Evolutionary conservation across 306 rosid genomes (phyloP).

Genomic region (Cucumis cinereus): DNA sequence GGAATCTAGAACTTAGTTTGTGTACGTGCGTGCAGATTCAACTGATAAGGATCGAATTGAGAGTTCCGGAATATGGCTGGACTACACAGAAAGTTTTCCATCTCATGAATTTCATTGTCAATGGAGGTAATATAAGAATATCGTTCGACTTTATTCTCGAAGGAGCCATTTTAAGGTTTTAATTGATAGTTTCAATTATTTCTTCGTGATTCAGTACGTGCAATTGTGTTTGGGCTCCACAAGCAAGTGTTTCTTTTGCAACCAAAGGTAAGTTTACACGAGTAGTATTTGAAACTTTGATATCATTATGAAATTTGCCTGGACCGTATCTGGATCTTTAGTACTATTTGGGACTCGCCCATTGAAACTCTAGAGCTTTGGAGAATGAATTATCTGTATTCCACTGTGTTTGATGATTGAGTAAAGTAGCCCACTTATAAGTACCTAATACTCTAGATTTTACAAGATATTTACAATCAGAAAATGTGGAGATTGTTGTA

Average conservation of each 20-base stretch:
- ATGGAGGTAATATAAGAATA: conserved; percentile 46
- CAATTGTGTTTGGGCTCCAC: conserved; percentile 86
- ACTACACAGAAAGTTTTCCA: conserved; percentile 94
- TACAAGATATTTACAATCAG: no score
- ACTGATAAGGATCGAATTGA: conserved; percentile 71
- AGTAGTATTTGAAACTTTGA: not conserved
- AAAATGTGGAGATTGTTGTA: no score
- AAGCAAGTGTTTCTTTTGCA: conserved; percentile 49
- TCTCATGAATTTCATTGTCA: conserved; percentile 88
- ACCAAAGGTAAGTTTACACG: conserved; percentile 45
- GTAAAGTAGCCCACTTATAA: no score
- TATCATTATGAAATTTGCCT: not conserved
- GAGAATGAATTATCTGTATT: no score
- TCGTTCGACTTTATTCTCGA: not conserved
- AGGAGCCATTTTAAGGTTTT: not conserved
- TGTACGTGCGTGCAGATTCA: conserved; percentile 42
- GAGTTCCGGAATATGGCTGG: conserved; percentile 98
- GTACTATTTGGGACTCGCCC: not conserved
- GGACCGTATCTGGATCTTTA: not conserved
- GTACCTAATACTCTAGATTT: no score
- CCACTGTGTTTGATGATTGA: no score
- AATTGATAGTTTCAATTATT: not conserved
- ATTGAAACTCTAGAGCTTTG: no score
- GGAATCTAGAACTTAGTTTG: not conserved
- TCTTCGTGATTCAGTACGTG: conserved; percentile 54